A percentile compares a stretch with the other conserved stretches of the same genome.
Conservation (phyloP, 805 yeast genomes). For the Yamadazyma takamatsuzukensis region DNA sequence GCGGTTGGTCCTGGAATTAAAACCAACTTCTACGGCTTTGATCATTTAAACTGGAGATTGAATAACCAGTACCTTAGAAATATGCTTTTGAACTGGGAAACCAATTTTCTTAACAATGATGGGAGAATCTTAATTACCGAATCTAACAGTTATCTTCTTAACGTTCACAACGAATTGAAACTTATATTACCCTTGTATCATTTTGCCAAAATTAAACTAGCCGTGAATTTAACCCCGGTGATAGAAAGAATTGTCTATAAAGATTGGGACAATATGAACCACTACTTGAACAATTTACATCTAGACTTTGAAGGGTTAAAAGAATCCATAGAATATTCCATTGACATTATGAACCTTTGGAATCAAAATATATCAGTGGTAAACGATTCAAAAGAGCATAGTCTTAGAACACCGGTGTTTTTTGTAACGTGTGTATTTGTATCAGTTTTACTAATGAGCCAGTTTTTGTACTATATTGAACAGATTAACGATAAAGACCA, state of each 20-base stretch:
- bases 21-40: conserved; percentile 24
- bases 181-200: conserved; percentile 63
- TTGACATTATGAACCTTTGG: conserved; percentile 67
- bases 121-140: conserved; percentile 58
- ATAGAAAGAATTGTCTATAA: conserved; percentile 58
- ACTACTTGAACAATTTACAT: conserved; percentile 42
- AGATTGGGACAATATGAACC: conserved; percentile 68
- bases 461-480: conserved; percentile 57
- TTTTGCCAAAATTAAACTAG: conserved; percentile 64
- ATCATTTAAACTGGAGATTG: conserved; percentile 63
- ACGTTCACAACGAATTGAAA: conserved; percentile 54
- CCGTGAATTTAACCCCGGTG: conserved; percentile 59
- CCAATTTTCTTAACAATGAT: conserved; percentile 54
- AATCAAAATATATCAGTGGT: conserved; percentile 63
- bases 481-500: conserved; percentile 11
- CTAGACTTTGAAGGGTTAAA: conserved; percentile 60
- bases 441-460: conserved; percentile 58
- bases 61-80: conserved; percentile 52
- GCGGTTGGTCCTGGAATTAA: conserved; percentile 15
- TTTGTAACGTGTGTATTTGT: conserved; percentile 69
- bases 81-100: conserved; percentile 66
- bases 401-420: conserved; percentile 72
- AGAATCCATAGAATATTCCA: conserved; percentile 56
- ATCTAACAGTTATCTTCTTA: conserved; percentile 45
- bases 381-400: conserved; percentile 61